Percentiles rank a stretch among this genome's conserved stretches.
phyloP scores from a whole-genome alignment of 129 eudicot genomes.

The Arctium lappa region DNA sequence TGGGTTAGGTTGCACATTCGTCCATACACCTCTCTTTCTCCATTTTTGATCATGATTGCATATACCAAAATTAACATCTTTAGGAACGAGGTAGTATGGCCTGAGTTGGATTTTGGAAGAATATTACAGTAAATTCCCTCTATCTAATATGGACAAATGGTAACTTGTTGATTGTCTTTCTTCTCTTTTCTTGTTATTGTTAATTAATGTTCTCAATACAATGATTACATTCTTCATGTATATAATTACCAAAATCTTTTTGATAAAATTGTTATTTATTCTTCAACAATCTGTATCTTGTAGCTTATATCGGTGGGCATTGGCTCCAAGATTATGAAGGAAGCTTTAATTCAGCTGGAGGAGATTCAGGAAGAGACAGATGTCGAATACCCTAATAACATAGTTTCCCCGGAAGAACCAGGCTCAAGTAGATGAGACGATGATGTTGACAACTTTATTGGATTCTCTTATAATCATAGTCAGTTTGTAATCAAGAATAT shows the following conservation, averaged over 20 bases:
- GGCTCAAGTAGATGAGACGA: slow-evolving; percentile 49
- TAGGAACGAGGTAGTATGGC: no score
- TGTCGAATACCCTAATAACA: slow-evolving; percentile 38
- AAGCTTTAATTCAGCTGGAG: slow-evolving; percentile 79
- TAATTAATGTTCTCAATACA: background rate
- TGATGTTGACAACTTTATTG: slow-evolving; percentile 74
- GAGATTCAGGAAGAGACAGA: slow-evolving; percentile 69
- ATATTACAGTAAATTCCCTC: no score
- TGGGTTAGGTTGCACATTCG: no score
- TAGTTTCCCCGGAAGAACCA: slow-evolving; percentile 35
- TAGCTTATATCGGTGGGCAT: slow-evolving; percentile 58
- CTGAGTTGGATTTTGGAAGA: no score
- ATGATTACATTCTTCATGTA: background rate
- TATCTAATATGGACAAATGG: no score
- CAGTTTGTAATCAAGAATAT: slow-evolving; percentile 22
- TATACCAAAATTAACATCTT: no score
- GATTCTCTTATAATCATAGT: slow-evolving; percentile 61
- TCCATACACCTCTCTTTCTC: no score
- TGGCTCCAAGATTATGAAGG: slow-evolving; percentile 83
- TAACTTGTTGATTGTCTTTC: no score
- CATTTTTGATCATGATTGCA: no score
- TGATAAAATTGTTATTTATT: background rate
- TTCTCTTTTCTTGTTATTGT: no score
- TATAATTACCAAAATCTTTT: background rate
- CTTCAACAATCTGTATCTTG: slow-evolving; percentile 4